Evolutionary conservation across 2,329 filamentous ascomycete species (phyloP), one percentile per base, ranked within the genome.

Genomic region (Paraphoma chrysanthemicola): DNA sequence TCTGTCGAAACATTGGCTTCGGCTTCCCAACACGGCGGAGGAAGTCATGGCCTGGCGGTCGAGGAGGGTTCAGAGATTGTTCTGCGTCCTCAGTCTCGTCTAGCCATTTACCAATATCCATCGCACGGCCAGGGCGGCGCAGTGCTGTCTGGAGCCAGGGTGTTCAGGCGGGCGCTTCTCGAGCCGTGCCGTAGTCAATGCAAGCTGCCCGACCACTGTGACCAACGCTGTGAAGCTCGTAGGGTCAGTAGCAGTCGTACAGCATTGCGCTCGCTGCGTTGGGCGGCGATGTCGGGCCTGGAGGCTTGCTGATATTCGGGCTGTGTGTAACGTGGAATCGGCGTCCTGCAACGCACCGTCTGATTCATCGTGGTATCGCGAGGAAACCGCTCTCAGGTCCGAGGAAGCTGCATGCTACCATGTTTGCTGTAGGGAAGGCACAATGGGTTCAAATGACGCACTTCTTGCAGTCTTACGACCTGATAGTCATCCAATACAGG

Each of bases 61-160:
- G 60, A 39, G 67, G 60, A 44, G 44, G 62, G 39, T 64, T 70
- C 48, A 70, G 66, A 52, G 68, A 57, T 49, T 63, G 64, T 53
- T 71, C 67, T 56, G 74, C 69, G 47, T 75, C 71, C 52, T 70
- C 74, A 7, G 75, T 80, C 52, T 77, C 70, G 49, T 78, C 72
- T 45, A 82, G 72, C 80, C 80, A 82, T 61, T 69, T 73, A 46
- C 67, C 68, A 59, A 82, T 79, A 59, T 82, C 78, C 80, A 82
- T 82, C 52, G 31, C 56, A 23, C 53, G 47, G 30, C 23, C 31
- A 28, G 52, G 46, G 33, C 18, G 36, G 33, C 39, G 48, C 28
- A 50, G 43, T 43, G 11, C 4, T 11, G 18, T 38, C 23, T 45
- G 16, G 31, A 33, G 14, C 46, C 11, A 39, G 47, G 31, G 7